Evolutionary conservation across 148 eudicot genomes (phyloP).

Genomic region (Chenopodium berlandieri): DNA sequence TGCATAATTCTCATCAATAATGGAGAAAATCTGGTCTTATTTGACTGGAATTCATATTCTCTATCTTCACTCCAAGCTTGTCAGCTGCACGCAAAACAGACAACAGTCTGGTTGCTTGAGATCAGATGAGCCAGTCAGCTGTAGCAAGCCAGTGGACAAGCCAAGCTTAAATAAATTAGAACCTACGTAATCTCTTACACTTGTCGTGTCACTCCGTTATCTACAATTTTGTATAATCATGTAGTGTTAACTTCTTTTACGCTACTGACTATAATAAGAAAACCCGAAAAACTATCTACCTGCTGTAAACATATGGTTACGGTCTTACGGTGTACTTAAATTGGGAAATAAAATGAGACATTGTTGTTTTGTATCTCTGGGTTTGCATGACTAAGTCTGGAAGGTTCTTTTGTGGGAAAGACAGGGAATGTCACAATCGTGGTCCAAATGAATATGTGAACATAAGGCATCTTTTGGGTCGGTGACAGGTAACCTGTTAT

Average conservation of each 20-base stretch:
- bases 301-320: too few species aligned
- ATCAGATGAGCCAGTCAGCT: neutral
- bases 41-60: neutral
- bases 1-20: neutral
- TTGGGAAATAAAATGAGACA: too few species aligned
- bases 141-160: neutral
- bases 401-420: slow-evolving; percentile 4
- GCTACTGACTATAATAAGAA: neutral
- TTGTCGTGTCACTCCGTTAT: neutral
- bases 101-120: neutral
- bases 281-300: neutral
- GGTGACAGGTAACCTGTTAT: slow-evolving; percentile 22
- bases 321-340: too few species aligned
- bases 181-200: neutral
- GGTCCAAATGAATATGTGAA: slow-evolving; percentile 13
- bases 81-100: neutral
- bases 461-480: slow-evolving; percentile 15
- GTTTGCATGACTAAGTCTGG: neutral
- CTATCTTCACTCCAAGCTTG: neutral
- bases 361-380: neutral
- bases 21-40: neutral
- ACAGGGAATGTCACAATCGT: neutral
- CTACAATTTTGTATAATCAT: neutral
- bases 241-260: neutral
- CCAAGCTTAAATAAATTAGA: neutral